Evolutionary conservation across 768 basidiomycete genomes (phyloP).

Genomic region (Trametes gibbosa): DNA sequence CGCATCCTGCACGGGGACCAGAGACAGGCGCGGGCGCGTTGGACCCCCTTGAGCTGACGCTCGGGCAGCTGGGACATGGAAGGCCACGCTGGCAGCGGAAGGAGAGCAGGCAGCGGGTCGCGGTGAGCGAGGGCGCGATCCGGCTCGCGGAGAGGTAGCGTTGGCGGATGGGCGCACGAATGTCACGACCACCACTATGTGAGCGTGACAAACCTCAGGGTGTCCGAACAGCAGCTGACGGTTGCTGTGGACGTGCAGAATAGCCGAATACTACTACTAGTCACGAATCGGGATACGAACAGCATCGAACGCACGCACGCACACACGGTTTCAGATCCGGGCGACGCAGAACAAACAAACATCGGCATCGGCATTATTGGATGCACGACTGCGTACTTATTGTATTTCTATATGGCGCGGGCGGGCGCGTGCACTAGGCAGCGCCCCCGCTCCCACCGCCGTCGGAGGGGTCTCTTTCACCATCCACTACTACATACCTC

Average conservation of each 20-base stretch:
- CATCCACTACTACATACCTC: too few relatives aligned
- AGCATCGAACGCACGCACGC: too few relatives aligned
- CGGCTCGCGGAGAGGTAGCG: not conserved
- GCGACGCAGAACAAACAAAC: too few relatives aligned
- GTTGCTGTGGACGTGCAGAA: not conserved
- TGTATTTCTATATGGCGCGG: not conserved
- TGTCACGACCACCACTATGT: not conserved
- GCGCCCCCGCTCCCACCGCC: too few relatives aligned
- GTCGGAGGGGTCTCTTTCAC: too few relatives aligned
- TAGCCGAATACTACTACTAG: not conserved
- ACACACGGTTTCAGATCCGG: too few relatives aligned
- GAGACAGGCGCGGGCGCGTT: not conserved
- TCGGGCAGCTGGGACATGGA: conserved; percentile 4
- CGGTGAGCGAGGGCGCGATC: conserved; percentile 5
- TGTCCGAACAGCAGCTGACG: not conserved
- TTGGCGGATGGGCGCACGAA: not conserved
- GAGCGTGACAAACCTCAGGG: not conserved
- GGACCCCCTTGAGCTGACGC: conserved; percentile 2
- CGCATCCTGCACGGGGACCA: not conserved
- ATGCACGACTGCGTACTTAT: not conserved
- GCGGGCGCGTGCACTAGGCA: not conserved
- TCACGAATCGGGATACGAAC: not conserved
- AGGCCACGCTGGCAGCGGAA: not conserved
- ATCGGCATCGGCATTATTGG: not conserved
- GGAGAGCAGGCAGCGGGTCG: conserved; percentile 1